Evolutionary conservation across 148 eudicot species (phyloP).

Genomic region (Salicornia ramosissima): DNA sequence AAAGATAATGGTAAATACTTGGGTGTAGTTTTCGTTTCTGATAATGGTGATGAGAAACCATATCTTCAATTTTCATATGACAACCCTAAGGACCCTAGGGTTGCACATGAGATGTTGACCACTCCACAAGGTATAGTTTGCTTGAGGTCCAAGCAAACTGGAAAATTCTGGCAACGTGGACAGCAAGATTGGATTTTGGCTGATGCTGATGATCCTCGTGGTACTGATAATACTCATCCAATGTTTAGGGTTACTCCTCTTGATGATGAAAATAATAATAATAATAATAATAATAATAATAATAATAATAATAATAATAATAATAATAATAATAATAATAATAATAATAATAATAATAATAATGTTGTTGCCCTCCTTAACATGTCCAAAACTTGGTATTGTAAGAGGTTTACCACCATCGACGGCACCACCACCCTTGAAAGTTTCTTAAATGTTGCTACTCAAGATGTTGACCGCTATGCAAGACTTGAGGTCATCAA

Average conservation of each 20-base stretch:
- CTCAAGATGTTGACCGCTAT: neutral
- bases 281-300: too few relatives aligned
- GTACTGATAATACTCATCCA: neutral
- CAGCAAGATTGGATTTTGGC: conserved; percentile 1
- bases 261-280: too few relatives aligned
- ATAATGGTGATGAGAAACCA: neutral
- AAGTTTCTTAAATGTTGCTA: neutral
- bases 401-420: neutral
- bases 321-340: too few relatives aligned
- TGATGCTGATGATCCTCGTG: conserved; percentile 17
- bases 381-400: neutral
- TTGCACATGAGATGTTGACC: neutral
- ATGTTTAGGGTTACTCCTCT: conserved; percentile 9
- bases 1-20: conserved; percentile 6
- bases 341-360: too few relatives aligned
- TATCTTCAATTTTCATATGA: conserved; percentile 4
- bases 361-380: neutral
- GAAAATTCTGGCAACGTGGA: conserved; percentile 9
- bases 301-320: too few relatives aligned
- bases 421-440: neutral
- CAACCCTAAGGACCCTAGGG: neutral
- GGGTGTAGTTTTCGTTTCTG: neutral
- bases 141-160: neutral
- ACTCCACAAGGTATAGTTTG: conserved; percentile 5
- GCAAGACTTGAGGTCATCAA: neutral